These are phyloP conservation scores for Xerocomellus amylosporus DNA, from an alignment of 768 basidiomycete genomes.

Conservation along the genomic window DNA sequence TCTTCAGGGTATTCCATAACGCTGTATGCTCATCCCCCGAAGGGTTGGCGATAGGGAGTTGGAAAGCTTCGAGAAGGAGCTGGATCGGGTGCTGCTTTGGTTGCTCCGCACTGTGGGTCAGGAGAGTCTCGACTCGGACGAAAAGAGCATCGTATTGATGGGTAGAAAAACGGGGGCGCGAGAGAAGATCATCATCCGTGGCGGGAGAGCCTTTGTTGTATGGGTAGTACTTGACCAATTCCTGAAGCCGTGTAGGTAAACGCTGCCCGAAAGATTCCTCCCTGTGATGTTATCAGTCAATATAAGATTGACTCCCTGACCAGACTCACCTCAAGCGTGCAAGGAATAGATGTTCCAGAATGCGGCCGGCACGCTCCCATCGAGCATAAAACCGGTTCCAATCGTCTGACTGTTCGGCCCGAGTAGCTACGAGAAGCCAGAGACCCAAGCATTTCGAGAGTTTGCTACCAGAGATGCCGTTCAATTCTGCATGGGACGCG, in stretches of 20 bases:
- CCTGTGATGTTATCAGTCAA: slow-evolving; percentile 34
- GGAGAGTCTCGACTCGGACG: slow-evolving; percentile 60
- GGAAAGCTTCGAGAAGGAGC: slow-evolving; percentile 63
- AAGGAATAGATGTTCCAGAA: slow-evolving; percentile 76
- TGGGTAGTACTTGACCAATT: slow-evolving; percentile 70
- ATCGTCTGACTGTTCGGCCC: slow-evolving; percentile 50
- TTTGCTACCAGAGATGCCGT: slow-evolving; percentile 75
- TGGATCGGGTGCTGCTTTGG: slow-evolving; percentile 53
- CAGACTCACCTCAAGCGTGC: slow-evolving; percentile 60
- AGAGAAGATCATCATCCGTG: slow-evolving; percentile 45
- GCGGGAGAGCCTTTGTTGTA: slow-evolving; percentile 39
- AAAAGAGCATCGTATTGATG: slow-evolving; percentile 60
- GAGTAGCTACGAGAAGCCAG: slow-evolving; percentile 60
- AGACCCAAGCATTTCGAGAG: slow-evolving; percentile 69
- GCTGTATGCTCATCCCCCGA: slow-evolving; percentile 35
- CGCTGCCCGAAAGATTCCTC: slow-evolving; percentile 54
- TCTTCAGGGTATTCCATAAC: slow-evolving; percentile 57
- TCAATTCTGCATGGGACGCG: slow-evolving; percentile 68
- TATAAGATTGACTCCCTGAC: not conserved
- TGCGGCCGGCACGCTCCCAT: slow-evolving; percentile 72
- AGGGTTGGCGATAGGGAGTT: slow-evolving; percentile 32
- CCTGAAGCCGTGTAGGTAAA: slow-evolving; percentile 67
- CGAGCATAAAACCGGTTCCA: slow-evolving; percentile 66
- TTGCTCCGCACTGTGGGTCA: slow-evolving; percentile 34
- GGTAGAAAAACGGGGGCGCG: slow-evolving; percentile 68